Evolutionary conservation across 192 early-diverging fungal genomes (phyloP).

Genomic region (Paraglomus brasilianum): DNA sequence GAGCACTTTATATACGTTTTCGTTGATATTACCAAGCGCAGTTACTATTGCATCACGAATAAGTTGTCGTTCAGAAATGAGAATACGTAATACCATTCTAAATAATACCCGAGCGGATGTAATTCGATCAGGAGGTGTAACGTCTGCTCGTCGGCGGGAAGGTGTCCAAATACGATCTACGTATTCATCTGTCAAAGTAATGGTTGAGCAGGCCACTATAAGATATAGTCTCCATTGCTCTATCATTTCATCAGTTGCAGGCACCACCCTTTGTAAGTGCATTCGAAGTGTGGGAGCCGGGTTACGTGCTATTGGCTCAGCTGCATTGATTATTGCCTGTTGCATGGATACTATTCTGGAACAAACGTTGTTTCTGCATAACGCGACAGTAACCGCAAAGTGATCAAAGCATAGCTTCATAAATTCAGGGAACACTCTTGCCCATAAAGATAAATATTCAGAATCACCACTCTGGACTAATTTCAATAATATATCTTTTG

Average conservation of each 20-base stretch:
- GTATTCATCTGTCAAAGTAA: slow-evolving; percentile 41
- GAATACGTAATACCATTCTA: slow-evolving; percentile 59
- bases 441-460: slow-evolving; percentile 57
- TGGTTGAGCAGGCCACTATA: slow-evolving; percentile 68
- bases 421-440: slow-evolving; percentile 63
- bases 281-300: slow-evolving; percentile 51
- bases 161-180: background rate
- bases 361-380: slow-evolving; percentile 58
- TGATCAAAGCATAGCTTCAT: slow-evolving; percentile 59
- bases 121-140: slow-evolving; percentile 47
- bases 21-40: slow-evolving; percentile 64
- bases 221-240: slow-evolving; percentile 76
- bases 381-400: slow-evolving; percentile 44
- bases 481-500: slow-evolving; percentile 53
- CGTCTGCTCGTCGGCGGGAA: slow-evolving; percentile 35
- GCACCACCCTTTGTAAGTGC: slow-evolving; percentile 35
- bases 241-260: slow-evolving; percentile 61
- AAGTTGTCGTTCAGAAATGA: slow-evolving; percentile 61
- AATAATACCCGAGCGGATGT: slow-evolving; percentile 60
- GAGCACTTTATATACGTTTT: slow-evolving; percentile 62
- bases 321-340: slow-evolving; percentile 53
- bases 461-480: slow-evolving; percentile 20
- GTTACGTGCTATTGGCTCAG: slow-evolving; percentile 50
- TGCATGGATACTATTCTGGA: slow-evolving; percentile 63
- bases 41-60: slow-evolving; percentile 70